Percentiles rank a stretch among this genome's conserved stretches.
Conservation (phyloP, 768 basidiomycete species). For the Leccinellum rugosiceps region DNA sequence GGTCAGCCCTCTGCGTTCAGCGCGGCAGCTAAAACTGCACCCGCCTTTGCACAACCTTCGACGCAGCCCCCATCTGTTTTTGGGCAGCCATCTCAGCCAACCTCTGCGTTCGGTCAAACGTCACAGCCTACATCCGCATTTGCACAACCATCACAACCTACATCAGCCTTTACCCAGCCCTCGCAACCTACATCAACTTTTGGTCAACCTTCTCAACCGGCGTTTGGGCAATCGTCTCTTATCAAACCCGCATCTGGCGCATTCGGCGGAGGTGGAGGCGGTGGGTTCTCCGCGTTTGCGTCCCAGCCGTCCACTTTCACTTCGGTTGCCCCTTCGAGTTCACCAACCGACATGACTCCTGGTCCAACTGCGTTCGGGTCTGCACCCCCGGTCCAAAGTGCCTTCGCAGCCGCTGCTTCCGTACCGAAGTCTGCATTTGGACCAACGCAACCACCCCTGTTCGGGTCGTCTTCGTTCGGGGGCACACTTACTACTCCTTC, state of each 20-base stretch:
- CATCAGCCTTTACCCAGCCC: constrained; percentile 28
- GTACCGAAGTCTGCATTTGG: constrained; percentile 18
- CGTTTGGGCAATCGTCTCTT: constrained; percentile 37
- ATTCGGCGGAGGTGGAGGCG: constrained; percentile 42
- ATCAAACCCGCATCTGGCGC: constrained; percentile 52
- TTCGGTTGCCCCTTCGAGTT: constrained; percentile 7
- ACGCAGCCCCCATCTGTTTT: constrained; percentile 32
- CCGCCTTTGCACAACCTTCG: constrained; percentile 26
- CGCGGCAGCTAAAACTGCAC: constrained; percentile 23
- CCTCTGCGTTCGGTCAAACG: constrained; percentile 39
- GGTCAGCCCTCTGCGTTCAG: constrained; percentile 39
- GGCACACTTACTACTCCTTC: constrained; percentile 18
- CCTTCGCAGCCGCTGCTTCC: constrained; percentile 12
- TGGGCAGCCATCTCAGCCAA: constrained; percentile 31
- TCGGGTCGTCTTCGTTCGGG: constrained; percentile 25
- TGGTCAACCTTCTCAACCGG: constrained; percentile 33
- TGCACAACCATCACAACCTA: constrained; percentile 25
- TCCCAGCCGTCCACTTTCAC: constrained; percentile 44
- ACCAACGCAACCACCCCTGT: constrained; percentile 20
- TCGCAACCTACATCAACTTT: constrained; percentile 34
- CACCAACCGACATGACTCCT: constrained; percentile 4
- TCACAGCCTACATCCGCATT: constrained; percentile 28
- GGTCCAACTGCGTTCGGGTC: constrained; percentile 23
- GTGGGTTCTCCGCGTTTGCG: constrained; percentile 54
- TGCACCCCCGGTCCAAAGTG: constrained; percentile 16